These are phyloP conservation scores for Trichoderma polysporum DNA, from an alignment of 2,329 filamentous ascomycete species.

Conservation along the genomic window DNA sequence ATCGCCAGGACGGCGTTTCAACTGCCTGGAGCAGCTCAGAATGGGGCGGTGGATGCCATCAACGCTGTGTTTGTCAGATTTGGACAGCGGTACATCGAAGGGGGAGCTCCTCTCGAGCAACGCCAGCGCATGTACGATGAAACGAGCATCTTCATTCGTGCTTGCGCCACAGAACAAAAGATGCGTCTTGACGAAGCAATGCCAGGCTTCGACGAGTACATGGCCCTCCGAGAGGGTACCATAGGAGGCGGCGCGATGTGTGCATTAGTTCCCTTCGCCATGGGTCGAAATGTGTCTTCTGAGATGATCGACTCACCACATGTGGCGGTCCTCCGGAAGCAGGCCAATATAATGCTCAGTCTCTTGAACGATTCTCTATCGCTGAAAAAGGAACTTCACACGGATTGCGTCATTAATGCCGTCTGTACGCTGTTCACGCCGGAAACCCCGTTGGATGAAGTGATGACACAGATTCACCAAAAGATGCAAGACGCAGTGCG, in stretches of 20 bases:
- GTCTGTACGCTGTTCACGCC: slow-evolving; percentile 29
- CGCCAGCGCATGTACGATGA: slow-evolving; percentile 26
- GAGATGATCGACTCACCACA: slow-evolving; percentile 18
- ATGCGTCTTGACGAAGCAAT: slow-evolving; percentile 28
- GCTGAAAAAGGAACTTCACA: slow-evolving; percentile 34
- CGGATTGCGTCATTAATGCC: slow-evolving; percentile 32
- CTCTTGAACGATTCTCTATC: slow-evolving; percentile 36
- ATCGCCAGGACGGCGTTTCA: slow-evolving; percentile 26
- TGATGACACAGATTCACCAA: slow-evolving; percentile 26
- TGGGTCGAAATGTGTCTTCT: slow-evolving; percentile 18
- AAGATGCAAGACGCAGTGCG: slow-evolving; percentile 28
- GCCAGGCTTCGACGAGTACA: slow-evolving; percentile 32
- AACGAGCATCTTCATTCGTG: slow-evolving; percentile 27
- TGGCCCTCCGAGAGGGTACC: slow-evolving; percentile 32
- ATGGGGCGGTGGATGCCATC: slow-evolving; percentile 25
- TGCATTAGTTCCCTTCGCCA: slow-evolving; percentile 31
- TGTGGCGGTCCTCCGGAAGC: slow-evolving; percentile 25
- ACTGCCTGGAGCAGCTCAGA: background rate
- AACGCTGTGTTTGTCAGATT: slow-evolving; percentile 30
- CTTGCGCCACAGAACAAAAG: slow-evolving; percentile 32
- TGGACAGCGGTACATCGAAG: slow-evolving; percentile 21
- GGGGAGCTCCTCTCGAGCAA: background rate
- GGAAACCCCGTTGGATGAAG: slow-evolving; percentile 26
- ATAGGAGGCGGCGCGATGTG: slow-evolving; percentile 29
- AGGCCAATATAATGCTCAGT: slow-evolving; percentile 28